Evolutionary conservation across 345 rosid species (phyloP), one percentile per base, ranked within the genome.

Genomic region (Lepidium africanum): DNA sequence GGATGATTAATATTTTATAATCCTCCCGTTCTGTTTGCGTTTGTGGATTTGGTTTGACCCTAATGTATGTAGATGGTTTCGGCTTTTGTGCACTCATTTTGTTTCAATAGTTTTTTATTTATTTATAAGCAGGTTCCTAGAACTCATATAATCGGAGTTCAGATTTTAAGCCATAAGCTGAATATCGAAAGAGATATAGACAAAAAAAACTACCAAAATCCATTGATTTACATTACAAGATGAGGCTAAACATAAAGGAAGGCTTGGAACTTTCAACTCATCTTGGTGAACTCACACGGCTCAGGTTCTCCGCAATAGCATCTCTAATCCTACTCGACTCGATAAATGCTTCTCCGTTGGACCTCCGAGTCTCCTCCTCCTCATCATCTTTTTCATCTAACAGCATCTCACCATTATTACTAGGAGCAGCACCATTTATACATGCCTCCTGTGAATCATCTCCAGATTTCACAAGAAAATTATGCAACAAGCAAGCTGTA

Each of bases 401-500:
- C 33, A 19, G 19, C 5, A 7, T 62, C 32, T 30, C 37, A 51
- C 35, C 46, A 65, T 40, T 3, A 42, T 10, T 41, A 65, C 49
- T 54, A 53, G 25, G 58, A 17, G 0, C 59, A 60, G 4, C 5
- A 54, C 6, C 17, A 54, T 33, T 82, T 12, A 49, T 62, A 32
- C 63, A 43, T 42, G 76, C 81, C 56, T 75, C 86, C 1, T 63
- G 77, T 53, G 63, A 17, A 5, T 73, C 72, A 71, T 88, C 93
- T 8, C 79, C 73, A 53, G 63, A 79, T 63, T 78, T 69, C 50
- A 84, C 81, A 69, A 91, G 72, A 80, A 86, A 88, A 54, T 91
- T 87, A 77, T 91, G 89, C 77, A 91, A 56, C 77, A 91, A 73
- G 75, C 95, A 88, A 2, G 81, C 76, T 5, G 85, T 82, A 19